phyloP scores from a whole-genome alignment of 2,329 filamentous ascomycete species.

The Fusarium acutatum region DNA sequence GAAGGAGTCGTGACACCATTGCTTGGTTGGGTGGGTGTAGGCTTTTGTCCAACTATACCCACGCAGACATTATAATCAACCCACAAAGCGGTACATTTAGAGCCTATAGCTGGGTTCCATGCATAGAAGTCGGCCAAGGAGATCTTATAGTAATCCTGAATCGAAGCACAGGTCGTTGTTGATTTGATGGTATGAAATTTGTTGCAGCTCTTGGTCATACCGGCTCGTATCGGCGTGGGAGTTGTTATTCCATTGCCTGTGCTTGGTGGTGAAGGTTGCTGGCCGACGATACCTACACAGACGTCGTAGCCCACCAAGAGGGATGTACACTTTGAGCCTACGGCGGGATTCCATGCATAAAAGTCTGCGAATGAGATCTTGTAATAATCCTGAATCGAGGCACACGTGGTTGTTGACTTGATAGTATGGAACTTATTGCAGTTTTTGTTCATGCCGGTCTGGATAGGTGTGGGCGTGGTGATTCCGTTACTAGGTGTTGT shows the following conservation, averaged over 20 bases:
- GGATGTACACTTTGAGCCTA: too few species aligned
- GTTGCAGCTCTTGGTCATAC: not conserved
- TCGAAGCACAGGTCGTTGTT: not conserved
- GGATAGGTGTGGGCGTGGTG: too few species aligned
- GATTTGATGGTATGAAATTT: not conserved
- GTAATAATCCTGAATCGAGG: too few species aligned
- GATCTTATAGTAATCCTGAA: slow-evolving; percentile 9
- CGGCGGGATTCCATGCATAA: too few species aligned
- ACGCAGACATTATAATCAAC: not conserved
- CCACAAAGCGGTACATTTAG: not conserved
- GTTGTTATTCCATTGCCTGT: not conserved
- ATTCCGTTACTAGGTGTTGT: too few species aligned
- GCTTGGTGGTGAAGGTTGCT: too few species aligned
- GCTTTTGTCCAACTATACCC: not conserved
- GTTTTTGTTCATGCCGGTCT: too few species aligned
- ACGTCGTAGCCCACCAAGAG: too few species aligned
- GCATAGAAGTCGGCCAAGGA: not conserved
- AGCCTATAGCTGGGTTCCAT: slow-evolving; percentile 10
- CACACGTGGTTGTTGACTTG: too few species aligned
- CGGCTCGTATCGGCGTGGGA: not conserved
- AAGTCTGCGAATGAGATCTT: too few species aligned
- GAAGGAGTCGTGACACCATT: not conserved
- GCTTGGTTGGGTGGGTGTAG: not conserved
- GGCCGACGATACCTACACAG: too few species aligned
- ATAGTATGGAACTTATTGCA: too few species aligned